These are phyloP conservation scores for Dentipellis sp. DNA, from an alignment of 768 basidiomycete species.

Conservation along the genomic window DNA sequence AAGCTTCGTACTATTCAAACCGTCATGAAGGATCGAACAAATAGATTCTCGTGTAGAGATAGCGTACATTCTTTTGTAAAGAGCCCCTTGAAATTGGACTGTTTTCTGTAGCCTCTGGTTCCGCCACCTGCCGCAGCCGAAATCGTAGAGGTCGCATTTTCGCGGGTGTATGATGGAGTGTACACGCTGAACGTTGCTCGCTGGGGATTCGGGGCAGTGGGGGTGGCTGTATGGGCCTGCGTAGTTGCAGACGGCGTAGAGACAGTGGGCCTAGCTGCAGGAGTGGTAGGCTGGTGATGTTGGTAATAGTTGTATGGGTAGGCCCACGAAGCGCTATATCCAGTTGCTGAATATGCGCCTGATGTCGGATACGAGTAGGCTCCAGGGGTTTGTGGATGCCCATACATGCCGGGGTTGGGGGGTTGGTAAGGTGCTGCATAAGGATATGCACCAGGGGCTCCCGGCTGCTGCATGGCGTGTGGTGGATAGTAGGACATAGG, in stretches of 20 bases:
- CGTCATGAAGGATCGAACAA: constrained; percentile 1
- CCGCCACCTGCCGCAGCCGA: constrained; percentile 28
- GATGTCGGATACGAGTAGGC: constrained; percentile 41
- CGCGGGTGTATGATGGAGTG: constrained; percentile 39
- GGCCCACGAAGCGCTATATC: constrained; percentile 57
- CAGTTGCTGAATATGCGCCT: constrained; percentile 44
- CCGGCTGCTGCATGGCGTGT: constrained; percentile 12
- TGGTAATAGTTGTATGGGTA: constrained; percentile 55
- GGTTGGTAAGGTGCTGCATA: constrained; percentile 45
- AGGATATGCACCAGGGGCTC: constrained; percentile 50
- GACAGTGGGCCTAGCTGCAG: constrained; percentile 8
- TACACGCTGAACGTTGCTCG: constrained; percentile 22
- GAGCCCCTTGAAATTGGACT: constrained; percentile 61
- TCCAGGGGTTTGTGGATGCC: constrained; percentile 29
- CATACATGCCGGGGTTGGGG: constrained; percentile 32
- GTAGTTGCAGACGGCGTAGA: constrained; percentile 8
- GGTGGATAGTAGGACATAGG: constrained; percentile 24
- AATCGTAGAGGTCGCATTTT: constrained; percentile 31
- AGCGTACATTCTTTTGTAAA: constrained; percentile 76
- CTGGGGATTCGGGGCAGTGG: neutral
- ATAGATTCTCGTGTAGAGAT: neutral
- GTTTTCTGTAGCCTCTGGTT: constrained; percentile 47
- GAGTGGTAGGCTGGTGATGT: constrained; percentile 19
- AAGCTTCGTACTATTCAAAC: constrained; percentile 56
- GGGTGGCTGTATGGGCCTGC: constrained; percentile 10